phyloP scores from a whole-genome alignment of 306 rosid genomes.

The Casuarina glauca region DNA sequence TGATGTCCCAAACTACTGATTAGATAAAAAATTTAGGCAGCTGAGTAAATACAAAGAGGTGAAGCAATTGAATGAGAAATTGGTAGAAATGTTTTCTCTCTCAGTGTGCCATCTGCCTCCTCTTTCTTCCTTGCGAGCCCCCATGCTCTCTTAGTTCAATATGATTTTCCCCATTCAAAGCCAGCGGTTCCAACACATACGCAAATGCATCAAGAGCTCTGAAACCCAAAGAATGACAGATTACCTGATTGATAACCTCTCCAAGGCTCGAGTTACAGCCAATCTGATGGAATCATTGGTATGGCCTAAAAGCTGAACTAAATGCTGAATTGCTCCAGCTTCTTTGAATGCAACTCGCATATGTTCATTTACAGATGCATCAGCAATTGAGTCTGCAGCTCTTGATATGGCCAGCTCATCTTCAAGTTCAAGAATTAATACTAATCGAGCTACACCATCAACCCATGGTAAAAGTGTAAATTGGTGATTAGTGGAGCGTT shows the following conservation, averaged over 20 bases:
- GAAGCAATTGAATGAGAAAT: not conserved
- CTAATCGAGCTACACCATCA: conserved; percentile 90
- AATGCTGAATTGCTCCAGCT: conserved; percentile 78
- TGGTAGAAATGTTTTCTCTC: not conserved
- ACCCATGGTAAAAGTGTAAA: conserved; percentile 72
- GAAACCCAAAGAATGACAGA: conserved; percentile 4
- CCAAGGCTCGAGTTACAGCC: conserved; percentile 63
- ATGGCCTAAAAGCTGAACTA: conserved; percentile 54
- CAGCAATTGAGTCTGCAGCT: conserved; percentile 73
- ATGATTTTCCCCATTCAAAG: not conserved
- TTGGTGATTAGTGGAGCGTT: conserved; percentile 36
- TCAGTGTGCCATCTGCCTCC: too few species aligned
- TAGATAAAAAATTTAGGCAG: not conserved
- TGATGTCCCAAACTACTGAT: not conserved
- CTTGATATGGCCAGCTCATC: conserved; percentile 58
- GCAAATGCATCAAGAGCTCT: conserved; percentile 20
- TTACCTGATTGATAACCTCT: conserved; percentile 80
- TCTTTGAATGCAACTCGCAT: conserved; percentile 82
- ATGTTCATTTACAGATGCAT: conserved; percentile 74
- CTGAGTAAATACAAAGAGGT: not conserved
- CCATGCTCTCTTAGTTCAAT: not conserved
- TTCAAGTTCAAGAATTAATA: conserved; percentile 68
- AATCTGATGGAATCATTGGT: conserved; percentile 49
- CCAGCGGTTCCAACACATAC: conserved; percentile 1
- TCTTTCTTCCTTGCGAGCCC: not conserved